These are phyloP conservation scores for Lineolata rhizophorae DNA, from an alignment of 495 filamentous ascomycete species.

Conservation along the genomic window DNA sequence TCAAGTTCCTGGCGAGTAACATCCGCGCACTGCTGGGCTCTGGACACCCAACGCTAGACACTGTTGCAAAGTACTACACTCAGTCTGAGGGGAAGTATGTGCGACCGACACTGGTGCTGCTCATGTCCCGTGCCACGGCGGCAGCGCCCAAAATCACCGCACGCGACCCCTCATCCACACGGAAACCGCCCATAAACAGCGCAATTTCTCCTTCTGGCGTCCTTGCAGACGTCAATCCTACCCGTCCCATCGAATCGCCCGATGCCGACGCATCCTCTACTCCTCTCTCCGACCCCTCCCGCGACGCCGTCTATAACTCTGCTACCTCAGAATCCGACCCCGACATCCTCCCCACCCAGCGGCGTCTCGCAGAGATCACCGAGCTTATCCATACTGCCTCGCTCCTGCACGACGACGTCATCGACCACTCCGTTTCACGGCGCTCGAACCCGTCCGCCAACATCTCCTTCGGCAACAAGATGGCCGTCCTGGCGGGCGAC, in stretches of 20 bases:
- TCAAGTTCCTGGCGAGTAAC: constrained; percentile 82
- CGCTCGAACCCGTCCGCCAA: constrained; percentile 76
- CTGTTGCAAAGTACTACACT: constrained; percentile 96
- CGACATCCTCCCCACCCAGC: constrained; percentile 78
- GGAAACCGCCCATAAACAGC: constrained; percentile 35
- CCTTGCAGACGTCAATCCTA: constrained; percentile 65
- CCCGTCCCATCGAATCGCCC: constrained; percentile 6
- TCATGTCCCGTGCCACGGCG: constrained; percentile 87
- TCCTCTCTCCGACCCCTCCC: constrained; percentile 24
- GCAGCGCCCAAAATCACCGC: constrained; percentile 40
- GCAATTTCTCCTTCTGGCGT: constrained; percentile 55
- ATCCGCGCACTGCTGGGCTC: constrained; percentile 75
- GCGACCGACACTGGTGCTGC: constrained; percentile 74
- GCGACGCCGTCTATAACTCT: constrained; percentile 26
- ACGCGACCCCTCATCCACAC: neutral
- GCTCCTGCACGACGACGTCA: constrained; percentile 92
- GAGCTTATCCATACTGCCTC: constrained; percentile 95
- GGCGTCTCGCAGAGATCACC: constrained; percentile 84
- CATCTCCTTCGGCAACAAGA: constrained; percentile 89
- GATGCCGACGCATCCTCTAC: constrained; percentile 8
- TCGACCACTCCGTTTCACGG: constrained; percentile 71
- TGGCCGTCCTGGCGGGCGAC: constrained; percentile 91
- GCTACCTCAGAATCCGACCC: constrained; percentile 23
- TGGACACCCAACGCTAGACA: constrained; percentile 81
- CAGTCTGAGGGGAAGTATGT: constrained; percentile 91